Base-by-base conservation (phyloP, 805 yeast genomes). In the Yarrowia bubula region DNA sequence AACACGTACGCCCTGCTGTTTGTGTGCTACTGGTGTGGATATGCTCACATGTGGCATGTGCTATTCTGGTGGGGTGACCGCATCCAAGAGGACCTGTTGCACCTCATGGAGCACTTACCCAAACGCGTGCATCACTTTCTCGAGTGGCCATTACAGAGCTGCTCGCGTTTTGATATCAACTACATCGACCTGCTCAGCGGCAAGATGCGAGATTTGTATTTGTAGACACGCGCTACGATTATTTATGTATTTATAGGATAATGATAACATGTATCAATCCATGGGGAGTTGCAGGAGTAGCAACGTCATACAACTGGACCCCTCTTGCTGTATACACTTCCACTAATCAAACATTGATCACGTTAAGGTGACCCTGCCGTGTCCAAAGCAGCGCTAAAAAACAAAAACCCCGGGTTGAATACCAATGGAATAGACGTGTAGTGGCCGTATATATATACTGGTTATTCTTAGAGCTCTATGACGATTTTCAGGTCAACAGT, bases 61-160 rank as follows among this genome's bases (percentile, higher is more conserved):
- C 17, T 55, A 0, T 41, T 39, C 32, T 55, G 61, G 61, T 55
- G 61, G 61, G 38, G 41, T 2, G 61, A 55, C 37, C 46, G 61
- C 8, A 39, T 55, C 17, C 46, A 39, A 11, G 61, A 39, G n/a
- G 61, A 55, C 15, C 10, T 55, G 33, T 14, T 39, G 38, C 28
- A 55, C 31, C 17, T 55, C 38, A 41, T 3, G 44, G 47, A 38
- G 15, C 47, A 39, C 15, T 8, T 55, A 15, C 61, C 61, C n/a
- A 3, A 17, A 11, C 11, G 47, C 8, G 44, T 55, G n/a, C 61
- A 41, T 11, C 44, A 55, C 31, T 55, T 55, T 10, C 5, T 41
- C 15, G 14, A 31, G 35, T 38, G 61, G 46, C 61, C 61, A 2
- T 31, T 55, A 15, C 13, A 55, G 61, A 39, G 39, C 18, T 32